These are phyloP conservation scores for Halenospora varia DNA, from an alignment of 495 filamentous ascomycete species.

Conservation along the genomic window DNA sequence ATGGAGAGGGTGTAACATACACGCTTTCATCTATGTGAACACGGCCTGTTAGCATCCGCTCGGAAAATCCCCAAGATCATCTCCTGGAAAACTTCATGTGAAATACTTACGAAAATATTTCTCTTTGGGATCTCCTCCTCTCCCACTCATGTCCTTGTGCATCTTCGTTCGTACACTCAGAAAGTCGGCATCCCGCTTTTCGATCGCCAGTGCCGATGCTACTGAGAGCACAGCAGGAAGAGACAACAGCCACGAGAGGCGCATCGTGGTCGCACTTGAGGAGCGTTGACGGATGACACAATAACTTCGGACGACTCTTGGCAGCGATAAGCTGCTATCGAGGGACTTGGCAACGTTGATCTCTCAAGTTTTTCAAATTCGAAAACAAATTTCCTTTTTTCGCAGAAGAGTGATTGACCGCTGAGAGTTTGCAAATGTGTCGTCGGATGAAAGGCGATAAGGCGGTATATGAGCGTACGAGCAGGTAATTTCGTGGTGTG, in stretches of 20 bases:
- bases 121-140: constrained; percentile 38
- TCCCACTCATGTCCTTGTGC: constrained; percentile 45
- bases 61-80: not conserved
- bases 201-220: constrained; percentile 20
- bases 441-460: too few relatives aligned
- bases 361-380: too few relatives aligned
- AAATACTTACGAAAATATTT: constrained; percentile 58
- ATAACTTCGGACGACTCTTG: not conserved
- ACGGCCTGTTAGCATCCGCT: constrained; percentile 19
- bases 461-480: too few relatives aligned
- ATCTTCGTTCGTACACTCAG: constrained; percentile 27
- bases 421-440: too few relatives aligned
- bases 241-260: constrained; percentile 20
- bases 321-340: not conserved
- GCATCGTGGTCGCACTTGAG: constrained; percentile 13
- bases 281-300: not conserved
- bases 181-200: constrained; percentile 30
- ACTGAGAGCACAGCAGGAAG: constrained; percentile 12
- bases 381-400: not conserved
- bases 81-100: not conserved
- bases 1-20: constrained; percentile 33
- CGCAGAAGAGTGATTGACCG: too few relatives aligned
- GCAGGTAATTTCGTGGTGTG: too few relatives aligned
- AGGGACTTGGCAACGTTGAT: not conserved
- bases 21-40: constrained; percentile 45